Percentiles rank a stretch among this genome's conserved stretches.
These are phyloP conservation scores for Lanmaoa pseudosensibilis DNA, from an alignment of 768 basidiomycete species.

Conservation along the genomic window DNA sequence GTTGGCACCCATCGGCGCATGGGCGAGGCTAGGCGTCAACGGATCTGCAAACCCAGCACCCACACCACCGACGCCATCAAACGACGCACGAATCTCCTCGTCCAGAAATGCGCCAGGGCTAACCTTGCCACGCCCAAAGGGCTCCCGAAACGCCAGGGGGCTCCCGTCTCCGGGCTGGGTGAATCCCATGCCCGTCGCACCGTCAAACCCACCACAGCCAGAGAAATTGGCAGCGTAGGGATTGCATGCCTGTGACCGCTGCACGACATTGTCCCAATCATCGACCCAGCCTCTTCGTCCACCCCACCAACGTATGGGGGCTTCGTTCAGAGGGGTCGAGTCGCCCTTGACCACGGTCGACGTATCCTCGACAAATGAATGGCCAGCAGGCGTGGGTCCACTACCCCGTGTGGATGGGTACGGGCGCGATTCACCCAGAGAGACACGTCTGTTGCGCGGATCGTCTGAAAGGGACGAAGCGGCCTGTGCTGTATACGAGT, in stretches of 20 bases:
- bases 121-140: neutral
- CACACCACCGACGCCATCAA: neutral
- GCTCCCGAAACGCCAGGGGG: constrained; percentile 2
- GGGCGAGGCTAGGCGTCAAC: neutral
- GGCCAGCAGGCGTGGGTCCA: neutral
- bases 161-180: neutral
- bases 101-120: constrained; percentile 15
- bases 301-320: constrained; percentile 23
- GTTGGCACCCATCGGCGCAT: neutral
- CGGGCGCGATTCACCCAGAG: constrained; percentile 8
- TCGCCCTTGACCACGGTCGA: neutral
- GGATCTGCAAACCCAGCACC: neutral
- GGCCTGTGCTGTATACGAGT: neutral
- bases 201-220: neutral
- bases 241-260: neutral
- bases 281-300: constrained; percentile 17
- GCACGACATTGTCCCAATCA: constrained; percentile 17
- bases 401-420: neutral
- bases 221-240: neutral
- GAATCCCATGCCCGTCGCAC: neutral
- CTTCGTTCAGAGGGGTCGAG: constrained; percentile 19
- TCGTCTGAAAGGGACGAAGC: neutral
- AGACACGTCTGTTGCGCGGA: constrained; percentile 2
- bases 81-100: constrained; percentile 24
- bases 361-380: neutral